These are phyloP conservation scores for Isatis tinctoria DNA, from an alignment of 345 rosid genomes.

Conservation along the genomic window DNA sequence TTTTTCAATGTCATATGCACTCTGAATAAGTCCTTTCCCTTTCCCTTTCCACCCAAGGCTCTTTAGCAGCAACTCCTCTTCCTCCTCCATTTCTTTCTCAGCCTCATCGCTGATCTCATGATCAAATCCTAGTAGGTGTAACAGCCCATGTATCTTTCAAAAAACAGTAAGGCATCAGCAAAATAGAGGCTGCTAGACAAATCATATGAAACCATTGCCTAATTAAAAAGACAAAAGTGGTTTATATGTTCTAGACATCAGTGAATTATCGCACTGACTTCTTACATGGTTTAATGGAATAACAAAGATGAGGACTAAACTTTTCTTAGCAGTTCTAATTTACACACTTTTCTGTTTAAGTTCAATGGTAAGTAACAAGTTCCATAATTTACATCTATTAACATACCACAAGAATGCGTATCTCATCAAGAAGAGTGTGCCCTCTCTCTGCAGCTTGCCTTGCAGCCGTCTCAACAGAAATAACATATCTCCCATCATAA, in stretches of 20 bases:
- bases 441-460: conserved; percentile 92
- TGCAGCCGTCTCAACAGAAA: conserved; percentile 91
- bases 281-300: neutral
- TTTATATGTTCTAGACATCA: neutral
- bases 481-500: conserved; percentile 96
- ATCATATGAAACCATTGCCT: neutral
- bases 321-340: neutral
- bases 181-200: neutral
- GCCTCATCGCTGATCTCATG: conserved; percentile 93
- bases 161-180: neutral
- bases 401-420: conserved; percentile 92
- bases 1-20: conserved; percentile 59
- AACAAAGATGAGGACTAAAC: neutral
- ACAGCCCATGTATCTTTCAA: conserved; percentile 81
- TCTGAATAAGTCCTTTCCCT: conserved; percentile 84
- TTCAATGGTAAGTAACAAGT: conserved; percentile 1
- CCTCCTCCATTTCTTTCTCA: conserved; percentile 93
- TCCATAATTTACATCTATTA: too few relatives aligned
- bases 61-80: conserved; percentile 67
- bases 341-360: neutral
- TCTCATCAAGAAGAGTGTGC: conserved; percentile 85
- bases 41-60: conserved; percentile 96
- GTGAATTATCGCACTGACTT: neutral
- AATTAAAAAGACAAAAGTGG: neutral
- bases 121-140: conserved; percentile 94